A percentile compares a stretch with the other conserved stretches of the same genome.
Conservation (phyloP, 257 asterid species). For the Anisodus tanguticus region DNA sequence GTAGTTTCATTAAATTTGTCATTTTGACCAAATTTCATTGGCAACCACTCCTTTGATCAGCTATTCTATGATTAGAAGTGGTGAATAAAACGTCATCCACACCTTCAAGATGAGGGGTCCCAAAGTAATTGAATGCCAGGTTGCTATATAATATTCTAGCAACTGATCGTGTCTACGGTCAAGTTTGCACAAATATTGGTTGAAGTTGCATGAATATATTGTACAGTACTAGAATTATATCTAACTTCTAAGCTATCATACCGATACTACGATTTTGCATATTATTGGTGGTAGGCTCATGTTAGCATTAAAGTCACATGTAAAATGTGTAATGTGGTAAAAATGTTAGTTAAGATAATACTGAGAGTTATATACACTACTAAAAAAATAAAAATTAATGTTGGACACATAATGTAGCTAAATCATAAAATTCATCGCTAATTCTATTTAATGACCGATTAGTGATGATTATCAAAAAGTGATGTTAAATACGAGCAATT, state of each 20-base stretch:
- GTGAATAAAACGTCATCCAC: neutral
- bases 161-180: no score
- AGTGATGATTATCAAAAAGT: no score
- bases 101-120: neutral
- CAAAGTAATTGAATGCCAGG: neutral
- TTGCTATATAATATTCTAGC: no score
- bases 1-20: neutral
- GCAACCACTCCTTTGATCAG: neutral
- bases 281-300: neutral
- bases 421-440: no score
- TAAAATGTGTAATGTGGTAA: neutral
- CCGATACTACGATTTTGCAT: neutral
- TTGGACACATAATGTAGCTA: no score
- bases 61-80: neutral
- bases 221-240: neutral
- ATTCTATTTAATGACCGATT: no score
- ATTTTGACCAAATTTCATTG: neutral
- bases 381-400: no score
- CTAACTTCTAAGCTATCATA: neutral
- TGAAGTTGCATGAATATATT: neutral
- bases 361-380: no score
- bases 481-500: no score
- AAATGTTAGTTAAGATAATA: no score
- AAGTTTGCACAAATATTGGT: no score
- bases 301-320: neutral